Base-by-base conservation (phyloP, 768 basidiomycete genomes). In the Amanita fuliginea region DNA sequence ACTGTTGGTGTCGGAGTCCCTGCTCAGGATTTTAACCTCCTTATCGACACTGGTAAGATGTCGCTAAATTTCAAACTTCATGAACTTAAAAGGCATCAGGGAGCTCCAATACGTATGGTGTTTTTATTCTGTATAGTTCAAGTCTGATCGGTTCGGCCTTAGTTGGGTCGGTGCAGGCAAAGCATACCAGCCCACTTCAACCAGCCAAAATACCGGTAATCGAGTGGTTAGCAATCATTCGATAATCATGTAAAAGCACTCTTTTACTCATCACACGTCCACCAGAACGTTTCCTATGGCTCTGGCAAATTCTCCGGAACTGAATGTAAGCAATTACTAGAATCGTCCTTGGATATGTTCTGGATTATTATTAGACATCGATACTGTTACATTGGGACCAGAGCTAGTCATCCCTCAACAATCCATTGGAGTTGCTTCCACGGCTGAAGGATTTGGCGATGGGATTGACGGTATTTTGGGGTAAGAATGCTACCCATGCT, bases 391-490 rank as follows among this genome's bases (percentile, higher is more conserved):
- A 28, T 62, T 79, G 49, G 63, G 58, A 33, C 42, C 64, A 0
- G 58, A 47, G 1, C 69, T 76, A 28, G 67, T 72, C 24, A 72
- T 76, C 51, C 55, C 66, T 53, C 64, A 70, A 30, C 75, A 76
- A 55, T 70, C 67, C 10, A 73, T 75, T 45, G 75, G 73, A 34
- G 71, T 76, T 22, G 71, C 72, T 24, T 67, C 64, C 11, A 57
- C 56, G n/a, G 59, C 72, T 0, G 58, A 62, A 52, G 75, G 74
- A 26, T 75, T 76, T 56, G 22, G n/a, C 5, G 47, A 57, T 24
- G 74, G 56, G 42, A 67, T 74, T 14, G 77, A 80, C 53, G 77
- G 78, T 6, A 75, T 77, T 51, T 60, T 80, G 34, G 76, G 76
- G 69, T 69, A 45, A 55, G 53, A 22, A 24, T 16, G 28, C 18